phyloP scores from a whole-genome alignment of 768 basidiomycete genomes.

The Symmetrospora coprosmae region DNA sequence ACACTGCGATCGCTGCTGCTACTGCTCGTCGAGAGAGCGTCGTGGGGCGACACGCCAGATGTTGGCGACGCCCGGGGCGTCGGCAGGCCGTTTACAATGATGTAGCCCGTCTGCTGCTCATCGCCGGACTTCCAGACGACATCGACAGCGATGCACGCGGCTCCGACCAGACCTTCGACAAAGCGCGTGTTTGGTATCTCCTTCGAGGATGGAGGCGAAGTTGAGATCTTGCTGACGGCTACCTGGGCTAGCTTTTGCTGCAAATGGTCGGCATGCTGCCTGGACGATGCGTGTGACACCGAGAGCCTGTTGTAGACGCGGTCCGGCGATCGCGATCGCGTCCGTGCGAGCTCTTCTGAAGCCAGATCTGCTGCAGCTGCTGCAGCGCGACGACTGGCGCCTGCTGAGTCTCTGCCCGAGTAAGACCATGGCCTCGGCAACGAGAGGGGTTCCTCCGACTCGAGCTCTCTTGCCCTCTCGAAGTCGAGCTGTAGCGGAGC shows the following conservation, averaged over 20 bases:
- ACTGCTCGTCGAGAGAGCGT: not conserved
- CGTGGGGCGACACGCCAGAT: too few species aligned
- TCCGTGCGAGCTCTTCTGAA: not conserved
- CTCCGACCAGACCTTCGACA: slow-evolving; percentile 25
- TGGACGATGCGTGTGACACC: too few species aligned
- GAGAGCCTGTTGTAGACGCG: not conserved
- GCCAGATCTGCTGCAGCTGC: not conserved
- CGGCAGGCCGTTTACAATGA: too few species aligned
- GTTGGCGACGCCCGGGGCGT: too few species aligned
- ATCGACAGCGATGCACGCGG: slow-evolving; percentile 17
- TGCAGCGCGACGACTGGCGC: not conserved
- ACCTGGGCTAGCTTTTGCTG: not conserved
- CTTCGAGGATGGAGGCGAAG: not conserved
- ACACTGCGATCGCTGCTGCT: not conserved
- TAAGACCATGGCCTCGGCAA: slow-evolving; percentile 1
- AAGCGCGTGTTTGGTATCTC: slow-evolving; percentile 11
- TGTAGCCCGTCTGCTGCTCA: not conserved
- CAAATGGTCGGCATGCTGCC: not conserved
- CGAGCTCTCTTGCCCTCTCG: not conserved
- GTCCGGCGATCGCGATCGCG: not conserved
- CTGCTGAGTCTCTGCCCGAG: not conserved
- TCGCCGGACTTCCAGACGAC: slow-evolving; percentile 14
- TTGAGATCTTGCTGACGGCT: not conserved
- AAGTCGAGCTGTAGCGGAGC: not conserved
- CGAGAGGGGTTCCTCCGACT: not conserved